Evolutionary conservation across 2,329 filamentous ascomycete species (phyloP), one percentile per base, ranked within the genome.

Genomic region (Fonsecaea nubica): DNA sequence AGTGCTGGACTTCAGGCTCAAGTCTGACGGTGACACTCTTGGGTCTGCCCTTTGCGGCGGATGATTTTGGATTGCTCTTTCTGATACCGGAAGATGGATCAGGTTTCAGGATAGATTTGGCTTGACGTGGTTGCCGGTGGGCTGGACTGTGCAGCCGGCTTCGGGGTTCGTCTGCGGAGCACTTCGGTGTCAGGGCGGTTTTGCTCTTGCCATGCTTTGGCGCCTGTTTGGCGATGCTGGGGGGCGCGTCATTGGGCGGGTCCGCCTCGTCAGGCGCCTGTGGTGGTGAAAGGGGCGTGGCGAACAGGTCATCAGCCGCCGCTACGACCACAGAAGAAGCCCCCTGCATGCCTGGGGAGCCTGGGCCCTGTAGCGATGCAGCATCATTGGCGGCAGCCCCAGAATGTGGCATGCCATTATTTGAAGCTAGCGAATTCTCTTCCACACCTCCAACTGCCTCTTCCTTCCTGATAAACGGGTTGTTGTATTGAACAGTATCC

Each of bases 71-170:
- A n/a, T 54, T 10, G 25, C 30, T 18, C 52, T 60, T 60, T 36
- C 33, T 59, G 35, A 59, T 30, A 52, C 36, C 38, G 30, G 21
- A 33, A n/a, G 25, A 52, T 38, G 15, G 32, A 30, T 55, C 54
- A 32, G 58, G 38, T 33, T 66, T 60, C 50, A 66, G 60, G 38
- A 55, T 69, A 35, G 63, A 67, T 45, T 65, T 67, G 48, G 61
- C 67, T 42, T 56, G 61, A 38, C 54, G 58, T 36, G 50, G 25
- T 40, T 40, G 55, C 38, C 63, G 58, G 30, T 64, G 67, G 35
- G 52, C 48, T 36, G 60, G 56, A 36, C 36, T 61, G 12, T 58
- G 65, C 18, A 62, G 62, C 15, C 57, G 61, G 35, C 50, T 40
- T 62, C 40, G 42, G 57, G 57, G 62, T 30, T 40, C 36, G 30